Percentiles rank a stretch among this genome's conserved stretches.
phyloP scores from a whole-genome alignment of 345 rosid species.

The Populus davidiana region DNA sequence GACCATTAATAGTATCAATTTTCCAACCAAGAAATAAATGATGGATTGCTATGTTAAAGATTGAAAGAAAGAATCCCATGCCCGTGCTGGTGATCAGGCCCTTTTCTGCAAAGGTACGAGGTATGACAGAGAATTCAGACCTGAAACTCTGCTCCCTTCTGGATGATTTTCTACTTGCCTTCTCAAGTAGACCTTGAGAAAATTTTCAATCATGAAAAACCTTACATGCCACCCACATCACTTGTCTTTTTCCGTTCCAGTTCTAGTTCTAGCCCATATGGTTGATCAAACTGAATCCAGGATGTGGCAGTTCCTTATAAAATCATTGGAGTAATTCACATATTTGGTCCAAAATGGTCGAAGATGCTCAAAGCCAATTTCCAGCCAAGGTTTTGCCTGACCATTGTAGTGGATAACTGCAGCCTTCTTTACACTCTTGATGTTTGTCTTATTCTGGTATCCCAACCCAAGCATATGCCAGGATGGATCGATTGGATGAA shows the following conservation, averaged over 20 bases:
- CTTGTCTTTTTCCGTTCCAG: slow-evolving; percentile 24
- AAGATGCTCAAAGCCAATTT: slow-evolving; percentile 94
- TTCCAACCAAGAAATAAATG: slow-evolving; percentile 36
- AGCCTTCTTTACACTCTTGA: slow-evolving; percentile 65
- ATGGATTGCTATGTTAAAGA: slow-evolving; percentile 44
- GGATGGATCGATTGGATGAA: slow-evolving; percentile 74
- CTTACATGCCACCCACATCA: slow-evolving; percentile 22
- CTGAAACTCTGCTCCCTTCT: slow-evolving; percentile 18
- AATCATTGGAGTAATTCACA: slow-evolving; percentile 86
- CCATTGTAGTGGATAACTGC: slow-evolving; percentile 97
- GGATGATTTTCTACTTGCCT: slow-evolving; percentile 28
- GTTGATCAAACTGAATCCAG: slow-evolving; percentile 57
- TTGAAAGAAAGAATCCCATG: slow-evolving; percentile 43
- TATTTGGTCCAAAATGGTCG: slow-evolving; percentile 96
- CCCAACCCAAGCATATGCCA: slow-evolving; percentile 99
- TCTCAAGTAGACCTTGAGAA: slow-evolving; percentile 22
- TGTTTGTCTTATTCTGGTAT: slow-evolving; percentile 70
- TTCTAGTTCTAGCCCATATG: slow-evolving; percentile 29
- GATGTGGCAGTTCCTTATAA: slow-evolving; percentile 88
- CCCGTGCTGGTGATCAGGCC: slow-evolving; percentile 27
- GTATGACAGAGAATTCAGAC: slow-evolving; percentile 21
- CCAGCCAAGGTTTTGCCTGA: slow-evolving; percentile 95
- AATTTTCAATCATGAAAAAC: slow-evolving; percentile 23
- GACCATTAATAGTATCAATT: slow-evolving; percentile 31
- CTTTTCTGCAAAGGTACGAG: slow-evolving; percentile 11